These are phyloP conservation scores for Buddleja alternifolia DNA, from an alignment of 257 asterid genomes.

Conservation along the genomic window DNA sequence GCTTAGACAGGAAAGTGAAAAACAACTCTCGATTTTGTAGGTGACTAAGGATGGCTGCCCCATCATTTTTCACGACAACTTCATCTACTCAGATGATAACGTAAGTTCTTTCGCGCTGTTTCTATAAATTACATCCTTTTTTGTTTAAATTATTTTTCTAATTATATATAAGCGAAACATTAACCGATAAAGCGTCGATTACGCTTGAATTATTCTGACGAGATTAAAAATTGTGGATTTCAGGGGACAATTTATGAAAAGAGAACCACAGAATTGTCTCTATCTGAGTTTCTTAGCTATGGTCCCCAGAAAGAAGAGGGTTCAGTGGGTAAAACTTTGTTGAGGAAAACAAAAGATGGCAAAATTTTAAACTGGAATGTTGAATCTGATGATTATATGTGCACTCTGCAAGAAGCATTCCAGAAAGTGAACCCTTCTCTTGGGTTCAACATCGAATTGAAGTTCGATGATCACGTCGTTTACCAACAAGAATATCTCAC, in stretches of 20 bases:
- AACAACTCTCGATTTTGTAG: constrained; percentile 58
- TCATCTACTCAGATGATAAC: constrained; percentile 69
- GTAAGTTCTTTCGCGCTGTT: constrained; percentile 39
- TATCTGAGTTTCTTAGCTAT: constrained; percentile 72
- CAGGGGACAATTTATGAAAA: constrained; percentile 73
- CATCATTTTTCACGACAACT: constrained; percentile 90
- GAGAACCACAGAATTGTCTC: constrained; percentile 75
- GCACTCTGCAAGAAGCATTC: constrained; percentile 87
- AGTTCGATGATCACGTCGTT: constrained; percentile 70
- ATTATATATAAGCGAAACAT: too few relatives aligned
- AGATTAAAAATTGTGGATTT: background rate
- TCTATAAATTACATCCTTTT: background rate
- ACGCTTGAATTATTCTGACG: too few relatives aligned
- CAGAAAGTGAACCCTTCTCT: constrained; percentile 64
- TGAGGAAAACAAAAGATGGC: constrained; percentile 87
- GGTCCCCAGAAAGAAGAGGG: constrained; percentile 73
- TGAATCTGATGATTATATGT: constrained; percentile 70
- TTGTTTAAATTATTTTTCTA: too few relatives aligned
- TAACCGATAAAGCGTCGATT: too few relatives aligned
- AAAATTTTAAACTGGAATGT: constrained; percentile 67
- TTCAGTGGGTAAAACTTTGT: constrained; percentile 52
- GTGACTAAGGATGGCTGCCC: constrained; percentile 94
- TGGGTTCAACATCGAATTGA: constrained; percentile 91
- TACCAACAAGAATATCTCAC: constrained; percentile 60
- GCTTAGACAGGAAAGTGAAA: constrained; percentile 55